Evolutionary conservation across 2,329 filamentous ascomycete species (phyloP), one percentile per base, ranked within the genome.

Genomic region (Colletotrichum plurivorum): DNA sequence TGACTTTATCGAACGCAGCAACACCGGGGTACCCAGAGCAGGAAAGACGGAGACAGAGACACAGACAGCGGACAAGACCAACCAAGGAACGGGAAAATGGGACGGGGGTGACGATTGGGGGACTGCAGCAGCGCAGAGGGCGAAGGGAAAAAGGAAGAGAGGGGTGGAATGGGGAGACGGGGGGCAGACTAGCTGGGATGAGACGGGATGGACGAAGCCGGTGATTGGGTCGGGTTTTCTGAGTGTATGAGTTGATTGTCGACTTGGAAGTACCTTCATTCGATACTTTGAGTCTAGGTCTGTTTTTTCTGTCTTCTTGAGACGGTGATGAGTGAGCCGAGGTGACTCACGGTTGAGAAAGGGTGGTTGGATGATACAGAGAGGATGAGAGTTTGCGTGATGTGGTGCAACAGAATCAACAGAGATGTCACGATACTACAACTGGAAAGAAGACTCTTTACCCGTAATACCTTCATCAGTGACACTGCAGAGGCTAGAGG

Each of bases 1-100:
- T 3, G 31, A 36, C 31, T 36, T 36, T 2, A 10, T 36, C 8
- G 31, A 36, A 36, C 31, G 31, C 31, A 36, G 31, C 31, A 36
- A 36, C 31, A 36, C 31, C 31, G 31, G 45, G 18, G 45, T 46
- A 43, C 56, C 15, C 16, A 61, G 15, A 52, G 45, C n/a, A 45
- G 25, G 18, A 25, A 46, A 52, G 27, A 27, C 58, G 31, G 58
- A 51, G 57, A 49, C 45, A 49, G 57, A 60, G 31, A 41, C 27
- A 43, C 27, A 10, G 27, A 31, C 27, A 10, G 27, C 27, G 27
- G 58, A 27, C 27, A 52, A 39, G 56, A 31, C 45, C 56, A 51
- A 51, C 46, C 45, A 67, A 63, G 64, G 64, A 55, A 63, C 36
- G 36, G 25, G 6, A 67, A 68, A 68, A 57, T 68, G 60, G 60